Base-by-base conservation (phyloP, 371 early-diverging fungal species). In the Rhizopus sp. region DNA sequence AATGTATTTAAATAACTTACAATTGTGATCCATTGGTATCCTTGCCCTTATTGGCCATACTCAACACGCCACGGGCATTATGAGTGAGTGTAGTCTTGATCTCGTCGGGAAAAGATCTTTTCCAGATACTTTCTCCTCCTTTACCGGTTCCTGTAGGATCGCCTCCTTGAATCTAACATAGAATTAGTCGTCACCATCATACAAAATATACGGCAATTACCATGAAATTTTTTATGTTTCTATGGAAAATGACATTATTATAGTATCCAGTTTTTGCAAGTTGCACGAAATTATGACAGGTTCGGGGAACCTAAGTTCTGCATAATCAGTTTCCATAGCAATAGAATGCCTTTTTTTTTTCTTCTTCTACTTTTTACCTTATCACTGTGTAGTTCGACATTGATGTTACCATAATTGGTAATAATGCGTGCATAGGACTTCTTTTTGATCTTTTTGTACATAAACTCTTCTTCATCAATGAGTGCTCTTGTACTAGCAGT, bases 241-340 rank as follows among this genome's bases (percentile, higher is more conserved):
- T 85, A 77, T 97, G 97, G 70, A 98, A 97, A 7, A 72, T 68
- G 13, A 80, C 79, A 34, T 79, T 73, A 52, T 93, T 86, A 73
- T 96, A 95, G 60, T 94, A 95, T 3, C 90, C 94, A 9, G 75
- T 49, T 69, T 89, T 90, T 1, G 94, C 88, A 44, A 96, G 78
- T 81, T 86, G 79, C 38, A 96, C 80, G 69, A 97, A 95, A 64
- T 98, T 98, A 71, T 92, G 90, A 69, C 94, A 94, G 3, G 98
- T 85, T 12, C 87, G 80, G 10, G 95, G 96, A 4, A 91, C 84
- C 77, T 88, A 77, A 45, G 7, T 32, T 16, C 13, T 33, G 7
- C 33, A 32, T 32, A 33, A 33, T 32, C 13, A 32, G 34, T 41
- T 41, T 13, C 10, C 12, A 49, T 3, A 4, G 37, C 12, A 55